These are phyloP conservation scores for Croton laevigatus DNA, from an alignment of 441 rosid species.

Conservation along the genomic window DNA sequence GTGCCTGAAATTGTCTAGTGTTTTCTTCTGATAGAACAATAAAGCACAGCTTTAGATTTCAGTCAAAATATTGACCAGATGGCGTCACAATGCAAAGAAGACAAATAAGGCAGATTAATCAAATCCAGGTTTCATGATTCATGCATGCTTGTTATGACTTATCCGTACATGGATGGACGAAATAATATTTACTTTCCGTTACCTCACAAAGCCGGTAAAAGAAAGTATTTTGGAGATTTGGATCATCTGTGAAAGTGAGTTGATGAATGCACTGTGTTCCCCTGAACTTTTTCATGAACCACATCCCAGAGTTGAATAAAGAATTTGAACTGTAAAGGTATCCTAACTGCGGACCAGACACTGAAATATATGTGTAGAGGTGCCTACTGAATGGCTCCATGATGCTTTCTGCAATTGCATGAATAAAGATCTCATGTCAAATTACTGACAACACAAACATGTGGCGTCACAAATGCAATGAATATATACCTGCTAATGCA, in stretches of 20 bases:
- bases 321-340: conserved; percentile 94
- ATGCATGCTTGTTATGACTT: too few relatives aligned
- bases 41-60: conserved; percentile 21
- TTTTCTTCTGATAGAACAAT: conserved; percentile 65
- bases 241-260: conserved; percentile 89
- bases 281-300: conserved; percentile 89
- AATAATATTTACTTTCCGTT: conserved; percentile 3
- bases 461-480: conserved; percentile 13
- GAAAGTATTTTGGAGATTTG: conserved; percentile 72
- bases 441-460: conserved; percentile 17
- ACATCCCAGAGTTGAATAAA: conserved; percentile 85
- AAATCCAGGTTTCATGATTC: not conserved
- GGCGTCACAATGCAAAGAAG: not conserved
- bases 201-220: conserved; percentile 87
- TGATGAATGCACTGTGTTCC: conserved; percentile 91
- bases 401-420: conserved; percentile 51
- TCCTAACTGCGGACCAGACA: conserved; percentile 94
- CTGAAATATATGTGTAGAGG: conserved; percentile 70
- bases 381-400: conserved; percentile 77
- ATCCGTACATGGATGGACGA: not conserved
- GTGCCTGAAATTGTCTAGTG: conserved; percentile 69
- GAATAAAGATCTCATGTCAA: conserved; percentile 15
- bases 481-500: conserved; percentile 66
- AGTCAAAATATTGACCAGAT: not conserved
- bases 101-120: not conserved